Base-by-base conservation (phyloP, 495 filamentous ascomycete genomes). In the Venustampulla echinocandica region DNA sequence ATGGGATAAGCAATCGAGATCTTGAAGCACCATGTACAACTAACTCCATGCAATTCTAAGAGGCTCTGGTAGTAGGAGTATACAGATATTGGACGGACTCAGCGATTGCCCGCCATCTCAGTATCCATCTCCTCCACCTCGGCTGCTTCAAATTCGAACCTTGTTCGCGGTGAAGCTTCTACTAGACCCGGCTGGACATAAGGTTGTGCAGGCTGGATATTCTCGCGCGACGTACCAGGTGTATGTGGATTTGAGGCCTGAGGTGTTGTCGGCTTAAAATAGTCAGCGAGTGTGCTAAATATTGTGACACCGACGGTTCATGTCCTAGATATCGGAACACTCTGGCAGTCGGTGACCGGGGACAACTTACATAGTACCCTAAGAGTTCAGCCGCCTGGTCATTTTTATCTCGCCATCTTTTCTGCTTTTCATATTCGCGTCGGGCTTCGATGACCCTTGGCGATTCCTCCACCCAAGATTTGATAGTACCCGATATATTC, bases 401-500 rank as follows among this genome's bases (percentile, higher is more conserved):
- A 23, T 54, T 24, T 23, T 41, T 52, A 3, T 23, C 33, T 34
- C 50, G 64, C 4, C 67, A 55, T 5, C 78, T 73, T 3, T 72
- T 69, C 23, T 71, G 71, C 40, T 70, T 70, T 57, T 88, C 82
- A 27, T 79, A 65, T 10, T 69, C 61, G 84, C 85, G 90, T 10
- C 79, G 67, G 6, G 71, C 69, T 18, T 66, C 49, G 46, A 90
- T 77, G 10, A 70, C 68, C 1, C 65, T 52, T 1, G 77, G 76
- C 1, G 79, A 79, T 36, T 79, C 71, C 3, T 68, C 61, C 0
- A 78, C 75, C 69, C 85, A 94, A 15, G 84, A 74, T 30, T 77
- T 69, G 10, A 94, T 66, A 0, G 81, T 81, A 24, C 81, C 84
- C 1, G 80, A 79, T 11, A 94, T 72, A 14, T 81, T 79, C 34